Percentiles rank a stretch among this genome's conserved stretches.
Conservation (phyloP, 2,329 filamentous ascomycete species). For the Hyphodiscus sp. region DNA sequence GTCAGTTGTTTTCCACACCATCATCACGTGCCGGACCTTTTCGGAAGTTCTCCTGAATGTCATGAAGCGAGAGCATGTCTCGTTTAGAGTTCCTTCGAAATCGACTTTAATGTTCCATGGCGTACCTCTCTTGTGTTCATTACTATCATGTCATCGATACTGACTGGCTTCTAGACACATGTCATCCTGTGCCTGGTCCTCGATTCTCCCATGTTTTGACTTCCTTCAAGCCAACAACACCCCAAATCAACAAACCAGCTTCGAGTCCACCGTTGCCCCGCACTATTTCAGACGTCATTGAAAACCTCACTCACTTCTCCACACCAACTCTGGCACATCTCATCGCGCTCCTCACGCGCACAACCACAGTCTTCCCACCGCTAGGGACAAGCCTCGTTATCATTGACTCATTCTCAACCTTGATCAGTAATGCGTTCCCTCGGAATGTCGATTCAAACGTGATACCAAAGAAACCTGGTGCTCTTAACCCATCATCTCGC, state of each 20-base stretch:
- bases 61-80: neutral
- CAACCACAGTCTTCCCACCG: conserved; percentile 58
- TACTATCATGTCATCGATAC: neutral
- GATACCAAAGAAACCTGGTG: conserved; percentile 18
- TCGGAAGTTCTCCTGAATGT: neutral
- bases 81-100: neutral
- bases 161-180: conserved; percentile 23
- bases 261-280: conserved; percentile 6
- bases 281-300: conserved; percentile 28
- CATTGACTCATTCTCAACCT: conserved; percentile 69
- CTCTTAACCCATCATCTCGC: conserved; percentile 31
- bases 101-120: neutral
- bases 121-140: neutral
- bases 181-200: conserved; percentile 35
- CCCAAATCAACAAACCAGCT: neutral
- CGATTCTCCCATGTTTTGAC: conserved; percentile 43
- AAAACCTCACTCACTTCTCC: conserved; percentile 59
- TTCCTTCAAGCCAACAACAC: conserved; percentile 5
- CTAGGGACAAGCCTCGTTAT: conserved; percentile 60
- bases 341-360: conserved; percentile 65
- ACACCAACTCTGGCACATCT: conserved; percentile 55
- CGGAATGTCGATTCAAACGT: conserved; percentile 40
- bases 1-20: conserved; percentile 36
- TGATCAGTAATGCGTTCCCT: conserved; percentile 73
- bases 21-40: neutral